These are phyloP conservation scores for Metarhizium brunneum DNA, from an alignment of 2,329 filamentous ascomycete genomes.

Conservation along the genomic window DNA sequence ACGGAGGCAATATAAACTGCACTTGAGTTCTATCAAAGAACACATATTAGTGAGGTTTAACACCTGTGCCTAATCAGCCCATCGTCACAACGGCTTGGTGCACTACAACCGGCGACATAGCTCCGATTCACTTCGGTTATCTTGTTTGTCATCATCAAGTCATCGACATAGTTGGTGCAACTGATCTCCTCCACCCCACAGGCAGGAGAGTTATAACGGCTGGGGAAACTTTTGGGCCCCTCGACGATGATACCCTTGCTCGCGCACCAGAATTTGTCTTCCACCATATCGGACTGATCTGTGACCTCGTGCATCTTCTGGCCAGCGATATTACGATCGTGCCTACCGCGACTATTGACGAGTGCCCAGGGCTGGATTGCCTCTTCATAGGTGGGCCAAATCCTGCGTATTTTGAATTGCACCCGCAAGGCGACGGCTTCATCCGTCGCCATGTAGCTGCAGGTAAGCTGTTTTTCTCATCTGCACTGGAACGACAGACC, in stretches of 20 bases:
- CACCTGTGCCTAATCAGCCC: background rate
- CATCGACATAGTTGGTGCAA: slow-evolving; percentile 21
- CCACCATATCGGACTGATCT: slow-evolving; percentile 23
- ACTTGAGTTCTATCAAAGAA: background rate
- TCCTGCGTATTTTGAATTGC: slow-evolving; percentile 14
- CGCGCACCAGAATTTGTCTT: slow-evolving; percentile 19
- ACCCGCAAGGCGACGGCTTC: slow-evolving; percentile 19
- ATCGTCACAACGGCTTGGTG: background rate
- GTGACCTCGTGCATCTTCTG: slow-evolving; percentile 16
- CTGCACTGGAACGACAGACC: slow-evolving; percentile 23
- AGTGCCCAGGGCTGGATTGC: slow-evolving; percentile 25
- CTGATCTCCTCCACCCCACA: slow-evolving; percentile 20
- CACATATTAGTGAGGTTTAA: background rate
- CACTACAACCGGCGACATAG: slow-evolving; percentile 4
- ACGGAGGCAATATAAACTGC: background rate
- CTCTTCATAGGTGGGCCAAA: slow-evolving; percentile 25
- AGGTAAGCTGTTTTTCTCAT: slow-evolving; percentile 26
- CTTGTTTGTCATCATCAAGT: slow-evolving; percentile 22
- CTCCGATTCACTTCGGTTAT: slow-evolving; percentile 16
- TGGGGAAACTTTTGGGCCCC: slow-evolving; percentile 7
- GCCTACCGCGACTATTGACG: slow-evolving; percentile 21
- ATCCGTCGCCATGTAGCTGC: slow-evolving; percentile 24
- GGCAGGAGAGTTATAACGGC: slow-evolving; percentile 10
- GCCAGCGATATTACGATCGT: slow-evolving; percentile 10
- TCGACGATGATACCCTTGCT: slow-evolving; percentile 12